Conservation (phyloP, 2,329 filamentous ascomycete genomes). For the Verticillium dahliae region DNA sequence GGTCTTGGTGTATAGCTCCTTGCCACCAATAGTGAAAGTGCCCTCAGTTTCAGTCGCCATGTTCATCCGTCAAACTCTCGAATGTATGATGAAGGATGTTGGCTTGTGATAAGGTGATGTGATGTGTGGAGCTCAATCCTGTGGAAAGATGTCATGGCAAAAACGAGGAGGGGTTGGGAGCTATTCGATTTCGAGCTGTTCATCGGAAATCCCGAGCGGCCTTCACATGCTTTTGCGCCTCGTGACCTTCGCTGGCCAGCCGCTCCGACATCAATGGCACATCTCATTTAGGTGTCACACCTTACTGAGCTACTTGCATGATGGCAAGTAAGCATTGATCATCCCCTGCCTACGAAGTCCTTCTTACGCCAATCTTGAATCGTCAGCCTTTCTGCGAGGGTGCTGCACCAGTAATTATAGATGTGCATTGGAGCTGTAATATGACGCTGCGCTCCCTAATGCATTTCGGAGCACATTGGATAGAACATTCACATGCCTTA, state of each 20-base stretch:
- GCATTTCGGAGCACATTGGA: no score
- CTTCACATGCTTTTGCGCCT: background rate
- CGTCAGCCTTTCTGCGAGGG: no score
- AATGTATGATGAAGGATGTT: background rate
- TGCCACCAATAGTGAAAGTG: slow-evolving; percentile 36
- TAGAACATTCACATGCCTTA: no score
- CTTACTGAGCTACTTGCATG: no score
- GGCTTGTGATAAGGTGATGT: background rate
- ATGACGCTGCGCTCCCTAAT: no score
- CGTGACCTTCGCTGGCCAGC: background rate
- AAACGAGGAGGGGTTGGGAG: no score
- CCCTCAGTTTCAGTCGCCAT: slow-evolving; percentile 42
- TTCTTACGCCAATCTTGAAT: no score
- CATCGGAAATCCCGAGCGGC: background rate
- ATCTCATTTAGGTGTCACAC: no score
- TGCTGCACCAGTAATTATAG: no score
- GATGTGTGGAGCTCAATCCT: background rate
- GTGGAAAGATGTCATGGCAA: no score
- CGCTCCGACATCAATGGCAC: background rate
- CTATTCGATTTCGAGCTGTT: background rate
- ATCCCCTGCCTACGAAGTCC: background rate
- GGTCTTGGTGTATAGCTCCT: slow-evolving; percentile 48
- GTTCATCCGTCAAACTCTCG: background rate
- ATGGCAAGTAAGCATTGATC: no score
- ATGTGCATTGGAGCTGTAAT: no score